Base-by-base conservation (phyloP, 345 rosid species). In the Gossypium thurberi region DNA sequence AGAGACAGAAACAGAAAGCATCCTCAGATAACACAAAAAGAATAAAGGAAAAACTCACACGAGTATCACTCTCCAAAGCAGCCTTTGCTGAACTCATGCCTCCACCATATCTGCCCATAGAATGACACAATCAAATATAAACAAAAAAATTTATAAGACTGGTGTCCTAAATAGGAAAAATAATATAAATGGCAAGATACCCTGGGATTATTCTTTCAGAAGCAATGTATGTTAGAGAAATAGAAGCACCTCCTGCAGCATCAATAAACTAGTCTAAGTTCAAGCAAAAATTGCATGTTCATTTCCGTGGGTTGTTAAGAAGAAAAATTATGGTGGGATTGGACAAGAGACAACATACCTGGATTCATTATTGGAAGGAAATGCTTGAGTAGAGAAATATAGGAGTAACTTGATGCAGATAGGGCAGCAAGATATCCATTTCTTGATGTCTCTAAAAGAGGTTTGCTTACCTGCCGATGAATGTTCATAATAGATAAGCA, bases 401-500 rank as follows among this genome's bases (percentile, higher is more conserved):
- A 91, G 5, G 99, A 95, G 82, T 91, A 95, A 80, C 98, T 95
- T 68, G 99, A 92, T 59, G 97, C 98, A 73, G 98, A 95, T 1
- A 95, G 64, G 40, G 98, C 97, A 10, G 98, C 97, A 43, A 95
- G 94, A 75, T 95, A 92, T 57, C 99, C 98, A 15, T 90, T 87
- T 81, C 99, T 87, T 3, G 98, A 92, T 33, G 98, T 95, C 84
- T 92, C 98, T 78, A 95, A 77, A 76, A 95, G 89, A 70, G 98
- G 97, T 67, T 95, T 92, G 70, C 76, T 90, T 23, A 95, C 99
- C 98, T 95, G 76, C 12, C 23, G 8, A n/a, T 18, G 13, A 28
- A 50, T 50, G 77, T 72, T 23, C 13, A 7, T 46, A 68, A n/a
- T 8, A n/a, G 13, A 33, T 69, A 17, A 59, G 58, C 63, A 78